Base-by-base conservation (phyloP, 495 filamentous ascomycete genomes). In the Penicillium verhagenii region DNA sequence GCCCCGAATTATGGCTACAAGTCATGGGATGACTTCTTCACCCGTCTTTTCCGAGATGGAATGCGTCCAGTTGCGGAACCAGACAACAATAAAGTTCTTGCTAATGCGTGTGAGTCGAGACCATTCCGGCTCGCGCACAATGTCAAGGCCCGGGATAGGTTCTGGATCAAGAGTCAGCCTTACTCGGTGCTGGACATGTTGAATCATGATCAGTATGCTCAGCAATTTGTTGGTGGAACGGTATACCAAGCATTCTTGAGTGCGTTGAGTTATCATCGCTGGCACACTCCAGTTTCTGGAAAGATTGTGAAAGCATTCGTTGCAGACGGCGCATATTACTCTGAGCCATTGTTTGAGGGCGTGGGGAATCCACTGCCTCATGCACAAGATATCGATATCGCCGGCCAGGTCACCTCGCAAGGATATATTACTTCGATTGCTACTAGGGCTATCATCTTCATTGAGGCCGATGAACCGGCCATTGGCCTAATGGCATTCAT, bases 11-110 rank as follows among this genome's bases (percentile, higher is more conserved):
- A 80, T 63, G 88, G 87, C 19, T 77, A 76, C 66, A 79, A 73
- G 37, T 89, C 85, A 1, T 91, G 88, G 88, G 86, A 92, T 54
- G 75, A 86, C 52, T 92, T 90, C 72, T 92, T 92, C 71, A 88
- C 84, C 0, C 81, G 88, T 14, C 39, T 73, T 2, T 79, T 89
- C 47, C 72, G 72, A 1, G 66, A 75, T 0, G 69, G 70, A 11
- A 72, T 83, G 2, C 80, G 88, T 0, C 87, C 87, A 3, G 68
- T 90, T 6, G 80, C 78, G 0, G 64, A 69, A 0, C 82, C 83
- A 0, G 73, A 68, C 0, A 62, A 75, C 24, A 47, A 56, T 4
- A 46, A 61, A 4, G 74, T 89, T 18, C 80, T 91, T 25, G 77
- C 72, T 26, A 89, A 86, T 61, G 80, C 79, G 0, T 90, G 87